Percentiles rank a stretch among this genome's conserved stretches.
Conservation (phyloP, 148 eudicot genomes). For the Salicornia ramosissima region DNA sequence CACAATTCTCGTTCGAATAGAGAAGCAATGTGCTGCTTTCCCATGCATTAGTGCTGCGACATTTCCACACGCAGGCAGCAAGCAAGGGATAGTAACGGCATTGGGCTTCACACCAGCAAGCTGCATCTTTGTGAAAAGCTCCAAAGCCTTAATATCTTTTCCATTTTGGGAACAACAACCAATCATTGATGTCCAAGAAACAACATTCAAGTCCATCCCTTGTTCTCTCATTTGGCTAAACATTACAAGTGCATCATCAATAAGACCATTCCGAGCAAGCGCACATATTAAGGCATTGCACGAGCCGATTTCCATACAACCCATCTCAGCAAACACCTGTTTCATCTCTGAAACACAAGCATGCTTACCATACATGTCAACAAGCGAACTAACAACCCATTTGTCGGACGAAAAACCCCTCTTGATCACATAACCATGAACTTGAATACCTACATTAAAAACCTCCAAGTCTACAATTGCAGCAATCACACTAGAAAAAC, state of each 20-base stretch:
- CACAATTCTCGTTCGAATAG: slow-evolving; percentile 37
- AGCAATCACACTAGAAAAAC: slow-evolving; percentile 59
- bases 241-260: slow-evolving; percentile 39
- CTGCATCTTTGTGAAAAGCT: slow-evolving; percentile 60
- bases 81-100: slow-evolving; percentile 60
- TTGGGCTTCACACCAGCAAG: slow-evolving; percentile 58
- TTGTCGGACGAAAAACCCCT: slow-evolving; percentile 41
- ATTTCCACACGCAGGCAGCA: slow-evolving; percentile 74
- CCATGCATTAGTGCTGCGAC: slow-evolving; percentile 72
- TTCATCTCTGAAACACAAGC: slow-evolving; percentile 42
- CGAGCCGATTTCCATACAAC: slow-evolving; percentile 40
- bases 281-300: slow-evolving; percentile 56
- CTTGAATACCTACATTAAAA: slow-evolving; percentile 40
- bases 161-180: slow-evolving; percentile 71
- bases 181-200: slow-evolving; percentile 76
- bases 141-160: slow-evolving; percentile 65
- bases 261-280: slow-evolving; percentile 52
- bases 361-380: slow-evolving; percentile 65
- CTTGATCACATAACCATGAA: slow-evolving; percentile 53
- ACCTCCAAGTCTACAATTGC: slow-evolving; percentile 52
- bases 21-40: slow-evolving; percentile 64
- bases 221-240: slow-evolving; percentile 38
- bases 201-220: slow-evolving; percentile 51
- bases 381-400: slow-evolving; percentile 49
- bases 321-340: slow-evolving; percentile 43